A percentile compares a stretch with the other conserved stretches of the same genome.
phyloP scores from a whole-genome alignment of 768 basidiomycete genomes.

The Podaxis mareebaensis region DNA sequence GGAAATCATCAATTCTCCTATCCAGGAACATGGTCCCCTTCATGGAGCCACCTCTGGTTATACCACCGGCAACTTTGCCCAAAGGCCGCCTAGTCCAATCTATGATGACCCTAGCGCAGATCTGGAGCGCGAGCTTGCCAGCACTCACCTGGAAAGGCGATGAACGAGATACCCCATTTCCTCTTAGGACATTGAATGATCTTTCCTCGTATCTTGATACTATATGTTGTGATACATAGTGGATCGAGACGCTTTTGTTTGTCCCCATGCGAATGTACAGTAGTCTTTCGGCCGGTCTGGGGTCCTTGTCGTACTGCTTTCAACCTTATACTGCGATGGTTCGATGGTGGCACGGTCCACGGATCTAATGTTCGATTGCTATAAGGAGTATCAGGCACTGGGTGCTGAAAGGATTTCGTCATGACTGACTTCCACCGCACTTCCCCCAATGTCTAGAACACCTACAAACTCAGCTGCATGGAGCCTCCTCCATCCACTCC shows the following conservation, averaged over 20 bases:
- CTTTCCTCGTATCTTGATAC: background rate
- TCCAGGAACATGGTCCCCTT: slow-evolving; percentile 59
- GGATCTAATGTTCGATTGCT: too few species aligned
- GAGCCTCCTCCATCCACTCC: background rate
- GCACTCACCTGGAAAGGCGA: slow-evolving; percentile 53
- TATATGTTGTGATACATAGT: slow-evolving; percentile 1
- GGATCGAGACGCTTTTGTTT: background rate
- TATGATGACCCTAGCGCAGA: slow-evolving; percentile 86
- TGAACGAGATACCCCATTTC: slow-evolving; percentile 18
- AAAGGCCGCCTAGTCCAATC: slow-evolving; percentile 64
- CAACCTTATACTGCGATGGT: too few species aligned
- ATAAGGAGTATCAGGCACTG: background rate
- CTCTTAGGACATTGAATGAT: background rate
- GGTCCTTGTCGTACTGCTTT: background rate
- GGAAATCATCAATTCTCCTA: slow-evolving; percentile 77
- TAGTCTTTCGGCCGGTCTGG: background rate
- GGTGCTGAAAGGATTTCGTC: background rate
- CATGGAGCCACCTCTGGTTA: slow-evolving; percentile 72
- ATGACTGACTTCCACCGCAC: background rate
- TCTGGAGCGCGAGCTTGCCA: slow-evolving; percentile 84
- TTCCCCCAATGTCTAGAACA: background rate
- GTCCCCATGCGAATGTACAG: background rate
- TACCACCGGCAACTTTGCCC: slow-evolving; percentile 42
- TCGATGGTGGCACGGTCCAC: too few species aligned
- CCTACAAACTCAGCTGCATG: background rate